These are phyloP conservation scores for Nevesoporus exiguus DNA, from an alignment of 768 basidiomycete genomes.

Conservation along the genomic window DNA sequence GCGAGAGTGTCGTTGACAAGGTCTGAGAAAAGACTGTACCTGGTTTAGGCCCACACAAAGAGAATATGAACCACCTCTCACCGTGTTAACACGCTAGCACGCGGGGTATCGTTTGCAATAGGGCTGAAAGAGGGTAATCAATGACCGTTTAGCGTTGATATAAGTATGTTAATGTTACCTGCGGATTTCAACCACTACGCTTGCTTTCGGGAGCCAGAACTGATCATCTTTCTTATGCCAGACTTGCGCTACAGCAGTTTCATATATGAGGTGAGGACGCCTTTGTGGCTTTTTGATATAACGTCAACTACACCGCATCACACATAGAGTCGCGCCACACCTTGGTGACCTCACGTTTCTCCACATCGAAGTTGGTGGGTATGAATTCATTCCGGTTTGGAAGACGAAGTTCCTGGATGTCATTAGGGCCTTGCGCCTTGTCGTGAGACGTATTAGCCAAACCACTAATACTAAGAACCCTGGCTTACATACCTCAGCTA, in stretches of 20 bases:
- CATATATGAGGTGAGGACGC: constrained; percentile 71
- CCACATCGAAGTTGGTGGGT: constrained; percentile 79
- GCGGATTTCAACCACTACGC: constrained; percentile 69
- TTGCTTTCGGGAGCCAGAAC: constrained; percentile 93
- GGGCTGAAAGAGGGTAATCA: constrained; percentile 40
- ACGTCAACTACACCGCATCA: neutral
- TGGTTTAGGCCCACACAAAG: neutral
- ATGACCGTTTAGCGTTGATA: neutral
- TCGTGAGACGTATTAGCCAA: constrained; percentile 2
- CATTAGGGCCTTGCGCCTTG: constrained; percentile 63
- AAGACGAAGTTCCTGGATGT: constrained; percentile 66
- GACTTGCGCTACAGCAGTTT: constrained; percentile 67
- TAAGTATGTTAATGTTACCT: constrained; percentile 43
- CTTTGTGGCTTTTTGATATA: constrained; percentile 55
- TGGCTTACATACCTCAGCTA: constrained; percentile 42
- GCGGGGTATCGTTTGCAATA: constrained; percentile 56
- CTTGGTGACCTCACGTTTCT: constrained; percentile 64
- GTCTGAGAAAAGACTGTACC: constrained; percentile 67
- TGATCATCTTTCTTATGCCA: constrained; percentile 98
- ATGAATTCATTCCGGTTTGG: constrained; percentile 90
- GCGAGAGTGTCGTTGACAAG: constrained; percentile 85
- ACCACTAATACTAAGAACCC: neutral
- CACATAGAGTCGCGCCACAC: constrained; percentile 35
- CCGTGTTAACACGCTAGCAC: constrained; percentile 72
- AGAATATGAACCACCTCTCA: constrained; percentile 28